A percentile compares a stretch with the other conserved stretches of the same genome.
Evolutionary conservation across 148 eudicot genomes (phyloP).

Genomic region (Amaranthus hypochondriacus): DNA sequence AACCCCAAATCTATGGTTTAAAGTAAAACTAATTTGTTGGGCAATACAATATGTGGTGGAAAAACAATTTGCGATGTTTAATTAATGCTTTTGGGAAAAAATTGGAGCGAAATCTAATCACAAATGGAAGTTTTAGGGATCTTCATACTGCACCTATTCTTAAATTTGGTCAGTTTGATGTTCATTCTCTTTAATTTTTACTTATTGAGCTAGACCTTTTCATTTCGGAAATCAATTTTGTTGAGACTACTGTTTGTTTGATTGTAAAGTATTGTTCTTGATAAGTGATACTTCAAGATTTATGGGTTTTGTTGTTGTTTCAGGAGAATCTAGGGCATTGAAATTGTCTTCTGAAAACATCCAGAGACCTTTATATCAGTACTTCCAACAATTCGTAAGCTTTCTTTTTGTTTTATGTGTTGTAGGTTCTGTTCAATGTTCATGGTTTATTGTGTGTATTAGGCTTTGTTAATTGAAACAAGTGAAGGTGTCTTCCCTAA

Average conservation of each 20-base stretch:
- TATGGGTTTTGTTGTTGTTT: slow-evolving; percentile 21
- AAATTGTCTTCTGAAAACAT: slow-evolving; percentile 28
- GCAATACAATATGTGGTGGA: slow-evolving; percentile 51
- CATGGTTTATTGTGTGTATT: neutral
- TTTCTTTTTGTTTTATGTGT: neutral
- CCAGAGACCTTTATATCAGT: slow-evolving; percentile 52
- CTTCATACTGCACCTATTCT: slow-evolving; percentile 18
- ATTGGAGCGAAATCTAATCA: slow-evolving; percentile 33
- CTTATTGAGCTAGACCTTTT: neutral
- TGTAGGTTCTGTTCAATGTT: neutral
- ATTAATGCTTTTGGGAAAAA: slow-evolving; percentile 48
- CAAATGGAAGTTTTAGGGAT: slow-evolving; percentile 22
- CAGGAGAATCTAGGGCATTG: slow-evolving; percentile 42
- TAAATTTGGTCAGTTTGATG: slow-evolving; percentile 18
- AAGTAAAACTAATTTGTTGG: neutral
- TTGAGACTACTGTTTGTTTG: neutral
- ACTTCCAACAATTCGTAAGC: slow-evolving; percentile 69
- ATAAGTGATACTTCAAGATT: neutral
- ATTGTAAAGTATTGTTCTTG: neutral
- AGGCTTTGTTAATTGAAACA: neutral
- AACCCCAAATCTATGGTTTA: too few relatives aligned
- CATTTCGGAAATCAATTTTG: neutral
- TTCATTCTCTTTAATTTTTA: neutral
- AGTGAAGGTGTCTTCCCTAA: too few relatives aligned
- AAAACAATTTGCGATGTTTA: slow-evolving; percentile 45